Evolutionary conservation across 169 alveolate species (phyloP).

Genomic region (Toxoplasma gondii): DNA sequence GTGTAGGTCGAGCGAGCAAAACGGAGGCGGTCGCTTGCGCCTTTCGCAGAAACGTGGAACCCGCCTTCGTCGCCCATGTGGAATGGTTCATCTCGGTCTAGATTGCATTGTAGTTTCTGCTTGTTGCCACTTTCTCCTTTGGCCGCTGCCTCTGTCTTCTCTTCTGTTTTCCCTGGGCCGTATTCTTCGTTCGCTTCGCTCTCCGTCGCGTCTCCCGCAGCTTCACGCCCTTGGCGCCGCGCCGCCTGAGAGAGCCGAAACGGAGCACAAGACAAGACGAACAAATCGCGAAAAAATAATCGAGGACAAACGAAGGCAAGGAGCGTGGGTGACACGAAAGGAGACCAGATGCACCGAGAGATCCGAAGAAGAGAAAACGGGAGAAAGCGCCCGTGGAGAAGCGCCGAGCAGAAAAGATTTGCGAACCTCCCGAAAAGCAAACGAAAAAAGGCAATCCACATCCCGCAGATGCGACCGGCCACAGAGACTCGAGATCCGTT

Average conservation of each 20-base stretch:
- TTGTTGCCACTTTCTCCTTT: not conserved
- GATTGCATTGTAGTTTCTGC: not conserved
- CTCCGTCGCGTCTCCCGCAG: not conserved
- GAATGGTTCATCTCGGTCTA: not conserved
- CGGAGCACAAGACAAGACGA: not conserved
- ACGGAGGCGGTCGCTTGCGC: not conserved
- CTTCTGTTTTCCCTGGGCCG: not conserved
- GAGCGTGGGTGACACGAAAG: too few relatives aligned
- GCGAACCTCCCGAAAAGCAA: too few relatives aligned
- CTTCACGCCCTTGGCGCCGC: not conserved
- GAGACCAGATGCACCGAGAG: too few relatives aligned
- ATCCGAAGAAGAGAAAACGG: too few relatives aligned
- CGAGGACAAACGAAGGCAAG: too few relatives aligned
- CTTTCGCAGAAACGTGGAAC: not conserved
- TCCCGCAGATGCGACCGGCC: too few relatives aligned
- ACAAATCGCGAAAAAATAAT: not conserved
- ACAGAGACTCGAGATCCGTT: too few relatives aligned
- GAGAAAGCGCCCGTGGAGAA: too few relatives aligned
- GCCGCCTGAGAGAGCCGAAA: not conserved
- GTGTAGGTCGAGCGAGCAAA: not conserved
- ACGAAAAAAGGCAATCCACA: too few relatives aligned
- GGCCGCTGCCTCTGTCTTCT: not conserved
- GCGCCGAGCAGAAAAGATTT: too few relatives aligned
- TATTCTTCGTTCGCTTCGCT: not conserved
- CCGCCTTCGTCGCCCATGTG: constrained; percentile 25